phyloP scores from a whole-genome alignment of 2,329 filamentous ascomycete species.

The Drechslerella coelobrocha region DNA sequence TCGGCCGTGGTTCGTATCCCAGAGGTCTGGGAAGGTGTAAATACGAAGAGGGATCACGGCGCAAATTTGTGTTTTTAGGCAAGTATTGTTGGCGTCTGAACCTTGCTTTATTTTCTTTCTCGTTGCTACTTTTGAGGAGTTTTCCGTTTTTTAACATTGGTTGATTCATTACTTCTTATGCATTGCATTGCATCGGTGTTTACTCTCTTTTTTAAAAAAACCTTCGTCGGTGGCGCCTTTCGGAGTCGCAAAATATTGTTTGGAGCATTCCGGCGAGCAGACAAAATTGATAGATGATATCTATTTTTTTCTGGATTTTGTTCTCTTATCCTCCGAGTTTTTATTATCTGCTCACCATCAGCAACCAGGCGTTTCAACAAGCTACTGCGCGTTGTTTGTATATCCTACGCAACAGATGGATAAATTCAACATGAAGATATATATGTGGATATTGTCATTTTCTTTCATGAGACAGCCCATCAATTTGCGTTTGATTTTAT shows the following conservation, averaged over 20 bases:
- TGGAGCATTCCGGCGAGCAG: slow-evolving; percentile 11
- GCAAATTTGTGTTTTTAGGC: slow-evolving; percentile 10
- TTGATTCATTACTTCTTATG: slow-evolving; percentile 3
- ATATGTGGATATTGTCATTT: background rate
- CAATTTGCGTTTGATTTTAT: no score
- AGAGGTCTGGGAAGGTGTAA: slow-evolving; percentile 13
- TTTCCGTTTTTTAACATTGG: slow-evolving; percentile 8
- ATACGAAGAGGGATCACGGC: slow-evolving; percentile 9
- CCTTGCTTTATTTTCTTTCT: background rate
- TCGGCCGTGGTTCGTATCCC: slow-evolving; percentile 26
- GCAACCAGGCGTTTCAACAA: slow-evolving; percentile 36
- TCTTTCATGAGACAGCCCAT: no score
- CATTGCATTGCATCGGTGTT: slow-evolving; percentile 42
- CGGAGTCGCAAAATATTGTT: background rate
- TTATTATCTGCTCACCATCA: slow-evolving; percentile 22
- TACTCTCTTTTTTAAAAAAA: background rate
- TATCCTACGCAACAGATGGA: background rate
- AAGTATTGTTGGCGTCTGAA: slow-evolving; percentile 34
- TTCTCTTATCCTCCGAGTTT: background rate
- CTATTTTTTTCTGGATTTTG: slow-evolving; percentile 2
- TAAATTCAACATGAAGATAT: slow-evolving; percentile 17
- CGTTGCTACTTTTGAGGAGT: background rate
- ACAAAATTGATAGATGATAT: slow-evolving; percentile 24
- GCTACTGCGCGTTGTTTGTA: slow-evolving; percentile 8
- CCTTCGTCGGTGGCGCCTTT: slow-evolving; percentile 3